These are phyloP conservation scores for Auriscalpium microsporum DNA, from an alignment of 768 basidiomycete genomes.

Conservation along the genomic window DNA sequence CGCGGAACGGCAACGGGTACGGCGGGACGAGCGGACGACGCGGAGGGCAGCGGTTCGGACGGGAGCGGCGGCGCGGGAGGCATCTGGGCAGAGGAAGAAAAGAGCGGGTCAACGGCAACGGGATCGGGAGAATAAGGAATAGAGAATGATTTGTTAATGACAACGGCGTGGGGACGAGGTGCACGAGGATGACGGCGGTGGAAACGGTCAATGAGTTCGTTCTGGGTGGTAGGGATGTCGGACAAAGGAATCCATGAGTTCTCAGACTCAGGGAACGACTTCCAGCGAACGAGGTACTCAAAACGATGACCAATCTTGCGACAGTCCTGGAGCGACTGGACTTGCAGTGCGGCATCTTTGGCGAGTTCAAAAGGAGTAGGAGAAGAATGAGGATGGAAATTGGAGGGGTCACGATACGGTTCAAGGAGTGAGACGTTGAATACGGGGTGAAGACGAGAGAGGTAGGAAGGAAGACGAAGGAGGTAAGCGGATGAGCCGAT, in stretches of 20 bases:
- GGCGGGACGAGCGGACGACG: not conserved
- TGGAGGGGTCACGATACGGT: slow-evolving; percentile 21
- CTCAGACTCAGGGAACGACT: slow-evolving; percentile 20
- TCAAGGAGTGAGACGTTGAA: slow-evolving; percentile 30
- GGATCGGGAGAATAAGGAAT: not conserved
- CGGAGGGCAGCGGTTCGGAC: too few relatives aligned
- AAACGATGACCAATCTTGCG: slow-evolving; percentile 27
- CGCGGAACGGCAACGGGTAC: slow-evolving; percentile 1
- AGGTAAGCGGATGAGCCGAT: slow-evolving; percentile 21
- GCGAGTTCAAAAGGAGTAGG: slow-evolving; percentile 5
- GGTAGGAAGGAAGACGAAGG: slow-evolving; percentile 23
- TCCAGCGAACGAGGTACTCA: slow-evolving; percentile 29
- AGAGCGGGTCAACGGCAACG: too few relatives aligned
- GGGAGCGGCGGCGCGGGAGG: too few relatives aligned
- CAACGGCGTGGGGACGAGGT: slow-evolving; percentile 22
- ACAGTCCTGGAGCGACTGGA: slow-evolving; percentile 23
- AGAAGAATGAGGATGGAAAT: slow-evolving; percentile 23
- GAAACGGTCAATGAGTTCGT: slow-evolving; percentile 26
- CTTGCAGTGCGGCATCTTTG: slow-evolving; percentile 15
- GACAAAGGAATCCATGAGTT: slow-evolving; percentile 29
- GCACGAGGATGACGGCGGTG: slow-evolving; percentile 25
- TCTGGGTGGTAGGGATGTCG: slow-evolving; percentile 24
- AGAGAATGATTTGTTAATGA: not conserved
- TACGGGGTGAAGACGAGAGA: slow-evolving; percentile 29
- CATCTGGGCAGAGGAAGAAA: too few relatives aligned